These are phyloP conservation scores for Hygrophila difformis DNA, from an alignment of 257 asterid species.

Conservation along the genomic window DNA sequence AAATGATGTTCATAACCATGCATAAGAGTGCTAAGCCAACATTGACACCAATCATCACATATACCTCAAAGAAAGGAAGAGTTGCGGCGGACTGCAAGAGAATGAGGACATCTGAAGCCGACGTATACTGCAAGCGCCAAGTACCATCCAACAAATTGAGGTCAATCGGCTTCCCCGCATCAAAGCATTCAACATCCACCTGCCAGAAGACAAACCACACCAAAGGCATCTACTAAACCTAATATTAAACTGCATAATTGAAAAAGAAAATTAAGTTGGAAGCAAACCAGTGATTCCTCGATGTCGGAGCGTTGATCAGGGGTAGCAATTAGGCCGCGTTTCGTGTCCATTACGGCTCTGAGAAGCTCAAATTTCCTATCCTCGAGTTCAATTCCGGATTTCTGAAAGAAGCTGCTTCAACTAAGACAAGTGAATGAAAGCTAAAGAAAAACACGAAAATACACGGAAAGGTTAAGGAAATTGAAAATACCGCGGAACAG, in stretches of 20 bases:
- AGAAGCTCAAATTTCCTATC: constrained; percentile 57
- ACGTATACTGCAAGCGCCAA: constrained; percentile 92
- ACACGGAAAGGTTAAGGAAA: background rate
- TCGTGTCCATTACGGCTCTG: constrained; percentile 51
- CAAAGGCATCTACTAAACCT: background rate
- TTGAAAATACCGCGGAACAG: constrained; percentile 18
- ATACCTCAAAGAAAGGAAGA: constrained; percentile 74
- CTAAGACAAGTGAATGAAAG: constrained; percentile 8
- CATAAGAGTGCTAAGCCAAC: background rate
- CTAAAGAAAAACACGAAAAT: background rate
- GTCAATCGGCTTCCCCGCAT: constrained; percentile 52
- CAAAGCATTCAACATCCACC: constrained; percentile 61
- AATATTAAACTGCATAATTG: background rate
- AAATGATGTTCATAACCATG: too few relatives aligned
- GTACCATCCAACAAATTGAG: constrained; percentile 67
- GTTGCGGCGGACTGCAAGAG: constrained; percentile 69
- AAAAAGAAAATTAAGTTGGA: background rate
- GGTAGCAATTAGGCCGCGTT: constrained; percentile 66
- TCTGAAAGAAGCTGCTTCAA: constrained; percentile 23
- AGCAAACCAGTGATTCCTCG: constrained; percentile 65
- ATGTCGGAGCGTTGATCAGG: constrained; percentile 59
- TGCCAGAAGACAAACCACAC: constrained; percentile 10
- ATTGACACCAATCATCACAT: constrained; percentile 6
- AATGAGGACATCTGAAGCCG: constrained; percentile 76
- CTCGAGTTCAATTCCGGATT: constrained; percentile 41